Base-by-base conservation (phyloP, 495 filamentous ascomycete species). In the Antarctomyces pellizariae region DNA sequence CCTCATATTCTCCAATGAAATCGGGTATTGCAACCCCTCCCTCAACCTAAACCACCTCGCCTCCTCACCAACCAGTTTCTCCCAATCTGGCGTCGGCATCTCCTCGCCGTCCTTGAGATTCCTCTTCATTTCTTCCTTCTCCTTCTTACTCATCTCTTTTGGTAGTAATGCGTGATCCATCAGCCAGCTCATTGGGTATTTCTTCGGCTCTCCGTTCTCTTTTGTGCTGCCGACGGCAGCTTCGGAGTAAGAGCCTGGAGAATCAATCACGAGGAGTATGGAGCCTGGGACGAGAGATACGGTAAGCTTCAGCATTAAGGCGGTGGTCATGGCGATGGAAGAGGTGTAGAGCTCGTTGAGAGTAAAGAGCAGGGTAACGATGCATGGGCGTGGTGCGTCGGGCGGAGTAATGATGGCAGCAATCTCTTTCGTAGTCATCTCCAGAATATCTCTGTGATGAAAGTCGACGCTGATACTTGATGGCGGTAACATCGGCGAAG, bases 151-250 rank as follows among this genome's bases (percentile, higher is more conserved):
- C 26, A 7, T 19, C 3, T 45, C 41, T 2, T 26, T 32, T 16
- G 37, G 43, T 2, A 86, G 49, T 8, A 97, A 39, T 2, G 77
- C 73, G 45, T 82, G 68, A 42, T 95, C 80, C 6, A 97, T 51
- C 9, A 97, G 55, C 67, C 82, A 92, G 36, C 72, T 68, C 82
- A 95, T 95, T 0, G 82, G 80, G 47, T 93, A 97, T 21, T 56
- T 64, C 34, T 74, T 77, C 34, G 67, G 59, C 24, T 58, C 56
- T 9, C 42, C 45, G 33, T 54, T 61, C 9, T 14, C n/a, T 2
- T 14, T 14, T 6, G 24, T 5, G 12, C 25, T 22, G 2, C 63
- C 64, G 0, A 92, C 37, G 2, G 56, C 58, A 8, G 90, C 56
- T 20, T 72, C 78, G 1, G 82, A 84, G 47, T 95, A 97, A 42